Base-by-base conservation (phyloP, 208 protist species). In the Tritrichomonas foetus region DNA sequence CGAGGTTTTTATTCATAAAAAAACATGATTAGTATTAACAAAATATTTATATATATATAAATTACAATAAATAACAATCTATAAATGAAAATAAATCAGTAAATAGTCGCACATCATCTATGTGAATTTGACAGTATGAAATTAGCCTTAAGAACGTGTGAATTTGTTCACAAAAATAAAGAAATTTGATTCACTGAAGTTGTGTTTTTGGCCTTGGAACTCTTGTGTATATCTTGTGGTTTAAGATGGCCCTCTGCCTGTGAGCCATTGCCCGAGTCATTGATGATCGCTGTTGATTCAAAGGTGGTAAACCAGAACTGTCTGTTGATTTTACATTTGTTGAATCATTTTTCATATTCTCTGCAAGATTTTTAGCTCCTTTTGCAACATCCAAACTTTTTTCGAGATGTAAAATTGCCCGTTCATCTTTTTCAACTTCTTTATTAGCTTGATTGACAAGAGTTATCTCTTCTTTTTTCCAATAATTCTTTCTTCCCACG, bases 361-460 rank as follows among this genome's bases (percentile, higher is more conserved):
- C 33, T 36, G 69, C 69, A 3, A 78, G 22, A 47, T 9, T 47
- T 78, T 78, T 14, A 14, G 69, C 69, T 36, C 33, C 44, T 20
- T 78, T n/a, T 8, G 69, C 69, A 20, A 39, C 5, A 47, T 78
- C 33, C 69, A 78, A 78, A n/a, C 44, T 78, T 36, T 39, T 78
- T 78, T 47, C 33, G 20, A 78, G 14, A n/a, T 78, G 69, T 20
- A 47, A 25, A 39, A 82, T 82, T 25, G 74, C 74, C 41, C 25
- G 44, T 50, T 82, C 74, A 30, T 30, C 74, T 82, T 82, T 82
- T 30, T 30, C 74, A 16, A 82, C 74, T 82, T 82, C 74, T 82
- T 50, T 41, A 47, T 82, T 39, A 16, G 74, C 74, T 47, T 82
- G 33, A 47, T 82, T 30, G 8, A 82, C 50, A 16, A 82, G 41